Conservation (phyloP, 768 basidiomycete species). For the Auriscalpium microsporum region DNA sequence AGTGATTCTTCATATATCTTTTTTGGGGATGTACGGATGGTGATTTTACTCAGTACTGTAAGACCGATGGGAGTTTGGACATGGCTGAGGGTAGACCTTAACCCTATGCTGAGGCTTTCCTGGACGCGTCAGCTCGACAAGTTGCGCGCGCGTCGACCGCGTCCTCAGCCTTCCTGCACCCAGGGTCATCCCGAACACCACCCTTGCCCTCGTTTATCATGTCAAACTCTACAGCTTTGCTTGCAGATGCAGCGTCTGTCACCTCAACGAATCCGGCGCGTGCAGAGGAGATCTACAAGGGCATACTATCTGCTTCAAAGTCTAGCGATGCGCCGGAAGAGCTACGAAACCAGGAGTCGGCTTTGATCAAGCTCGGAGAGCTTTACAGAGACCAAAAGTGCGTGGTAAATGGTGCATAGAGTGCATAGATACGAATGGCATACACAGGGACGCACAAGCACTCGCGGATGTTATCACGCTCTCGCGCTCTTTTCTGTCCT, state of each 20-base stretch:
- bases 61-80: not conserved
- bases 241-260: conserved; percentile 48
- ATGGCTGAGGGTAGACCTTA: conserved; percentile 1
- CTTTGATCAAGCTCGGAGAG: conserved; percentile 78
- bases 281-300: conserved; percentile 69
- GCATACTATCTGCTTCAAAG: conserved; percentile 43
- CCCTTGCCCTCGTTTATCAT: conserved; percentile 5
- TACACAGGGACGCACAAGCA: conserved; percentile 66
- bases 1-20: not conserved
- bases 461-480: conserved; percentile 81
- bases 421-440: not conserved
- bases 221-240: conserved; percentile 32
- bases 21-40: too few relatives aligned
- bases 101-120: conserved; percentile 4
- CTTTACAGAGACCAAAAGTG: conserved; percentile 82
- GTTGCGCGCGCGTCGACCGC: not conserved
- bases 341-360: conserved; percentile 75
- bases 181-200: not conserved
- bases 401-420: conserved; percentile 19
- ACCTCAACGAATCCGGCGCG: conserved; percentile 41
- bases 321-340: conserved; percentile 42
- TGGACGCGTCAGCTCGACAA: conserved; percentile 11
- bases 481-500: conserved; percentile 77
- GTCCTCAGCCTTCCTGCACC: not conserved
- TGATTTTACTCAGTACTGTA: too few relatives aligned